Base-by-base conservation (phyloP, 805 yeast species). In the Barnettozyma botsteinii region DNA sequence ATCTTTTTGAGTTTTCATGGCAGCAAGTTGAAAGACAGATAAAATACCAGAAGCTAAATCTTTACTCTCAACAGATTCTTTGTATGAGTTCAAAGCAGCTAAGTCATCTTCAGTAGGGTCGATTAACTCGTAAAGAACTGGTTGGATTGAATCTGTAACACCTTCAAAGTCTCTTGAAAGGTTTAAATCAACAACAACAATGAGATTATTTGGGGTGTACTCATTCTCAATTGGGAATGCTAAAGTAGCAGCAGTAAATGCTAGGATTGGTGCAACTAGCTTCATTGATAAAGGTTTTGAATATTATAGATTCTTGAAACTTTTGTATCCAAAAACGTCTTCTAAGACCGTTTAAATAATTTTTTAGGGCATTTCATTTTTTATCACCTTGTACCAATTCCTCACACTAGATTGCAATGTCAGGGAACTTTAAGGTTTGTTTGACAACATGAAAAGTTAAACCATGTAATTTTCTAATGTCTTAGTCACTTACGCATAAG, bases 111-210 rank as follows among this genome's bases (percentile, higher is more conserved):
- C 35, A 2, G 12, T 15, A 8, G 40, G 40, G 5, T 13, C 40
- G 11, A 31, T 31, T 4, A 37, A n/a, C 21, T 37, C 40, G 29
- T 37, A 37, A 12, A 25, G 22, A 7, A 37, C 35, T 14, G 40
- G 40, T 12, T 37, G 18, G 14, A 37, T 15, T 4, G 21, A 17
- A 9, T 21, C 29, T 7, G 19, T 14, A 18, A 19, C 27, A 8
- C 13, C 23, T 9, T 19, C 31, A 30, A 37, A 37, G 17, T 37
- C 40, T 7, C 35, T 17, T 7, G 14, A 19, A 5, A 37, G 15
- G 23, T 37, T 20, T 5, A 37, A 22, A 19, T 37, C 40, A 31
- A 37, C 40, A 24, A 13, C 9, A 9, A 36, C 33, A 18, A 36
- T 15, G 5, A 11, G 23, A 11, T 21, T 7, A 19, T 21, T 14